phyloP scores from a whole-genome alignment of 2,329 filamentous ascomycete genomes.

The Diaporthe ampelina region DNA sequence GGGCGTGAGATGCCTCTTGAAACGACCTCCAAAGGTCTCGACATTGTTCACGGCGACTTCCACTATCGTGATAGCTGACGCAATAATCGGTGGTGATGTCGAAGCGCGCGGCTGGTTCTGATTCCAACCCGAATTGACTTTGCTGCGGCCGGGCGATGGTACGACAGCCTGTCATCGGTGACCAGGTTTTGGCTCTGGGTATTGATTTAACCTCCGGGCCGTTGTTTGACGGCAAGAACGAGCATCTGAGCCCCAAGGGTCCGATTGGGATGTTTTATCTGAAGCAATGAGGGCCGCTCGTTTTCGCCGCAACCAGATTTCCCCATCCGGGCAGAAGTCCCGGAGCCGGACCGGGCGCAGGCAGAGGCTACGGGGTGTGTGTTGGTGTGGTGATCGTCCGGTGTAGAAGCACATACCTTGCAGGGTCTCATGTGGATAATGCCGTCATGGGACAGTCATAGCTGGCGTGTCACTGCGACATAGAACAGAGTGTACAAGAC shows the following conservation, averaged over 20 bases:
- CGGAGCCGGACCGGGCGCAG: not conserved
- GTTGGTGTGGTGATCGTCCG: not conserved
- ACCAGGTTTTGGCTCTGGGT: not conserved
- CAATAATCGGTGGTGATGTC: not conserved
- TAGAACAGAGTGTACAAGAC: not conserved
- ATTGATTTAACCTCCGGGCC: slow-evolving; percentile 19
- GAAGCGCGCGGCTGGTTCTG: not conserved
- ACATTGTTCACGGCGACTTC: not conserved
- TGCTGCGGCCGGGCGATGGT: not conserved
- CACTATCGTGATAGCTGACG: not conserved
- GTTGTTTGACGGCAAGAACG: slow-evolving; percentile 6
- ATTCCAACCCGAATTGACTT: not conserved
- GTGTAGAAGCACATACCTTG: not conserved
- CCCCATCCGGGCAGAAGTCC: not conserved
- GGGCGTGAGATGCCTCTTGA: not conserved
- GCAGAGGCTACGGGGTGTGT: not conserved
- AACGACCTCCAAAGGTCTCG: not conserved
- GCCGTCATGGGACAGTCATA: slow-evolving; percentile 16
- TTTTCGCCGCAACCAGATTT: not conserved
- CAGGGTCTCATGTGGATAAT: slow-evolving; percentile 21
- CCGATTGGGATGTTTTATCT: not conserved
- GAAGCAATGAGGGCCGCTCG: not conserved
- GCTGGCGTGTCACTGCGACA: not conserved
- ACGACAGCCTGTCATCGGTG: not conserved
- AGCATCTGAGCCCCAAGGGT: not conserved